Base-by-base conservation (phyloP, 768 basidiomycete genomes). In the Inosperma sp. region DNA sequence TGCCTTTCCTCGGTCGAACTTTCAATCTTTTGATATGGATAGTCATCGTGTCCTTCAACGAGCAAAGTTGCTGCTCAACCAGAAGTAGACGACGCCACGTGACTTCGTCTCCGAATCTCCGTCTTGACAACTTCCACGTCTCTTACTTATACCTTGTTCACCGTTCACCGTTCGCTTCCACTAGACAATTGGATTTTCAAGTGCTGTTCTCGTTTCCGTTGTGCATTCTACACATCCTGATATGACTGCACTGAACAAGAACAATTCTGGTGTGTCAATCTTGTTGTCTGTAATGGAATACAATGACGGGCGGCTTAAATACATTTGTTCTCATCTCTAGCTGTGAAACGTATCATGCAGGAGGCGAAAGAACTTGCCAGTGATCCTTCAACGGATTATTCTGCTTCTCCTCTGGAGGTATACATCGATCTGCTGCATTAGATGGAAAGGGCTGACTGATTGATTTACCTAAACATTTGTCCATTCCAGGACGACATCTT, bases 271-370 rank as follows among this genome's bases (percentile, higher is more conserved):
- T 89, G 29, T 37, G 78, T 63, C 19, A 21, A 7, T 19, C 33
- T 33, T 16, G 22, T 8, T 30, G 43, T 29, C n/a, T n/a, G n/a
- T n/a, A n/a, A n/a, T n/a, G n/a, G n/a, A n/a, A n/a, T n/a, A n/a
- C n/a, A n/a, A n/a, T n/a, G n/a, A n/a, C n/a, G n/a, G n/a, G n/a
- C n/a, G n/a, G n/a, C 46, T 19, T 30, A 23, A 21, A 19, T 10
- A 19, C 22, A 30, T 36, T 34, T 27, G 43, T 42, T 54, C 25
- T 14, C 31, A 34, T 39, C n/a, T 39, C 10, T 42, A 88, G 93
- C 93, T 48, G 90, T 96, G 46, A 97, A 97, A 72, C 84, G 95
- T 29, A 96, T 98, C 59, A 88, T 98, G 85, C 92, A 93, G 66
- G 95, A 98, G 68, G 93, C 93, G 4, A 75, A 82, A 53, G 94